Evolutionary conservation across 495 filamentous ascomycete genomes (phyloP), one percentile per base, ranked within the genome.

Genomic region (Penicillium flavigenum): DNA sequence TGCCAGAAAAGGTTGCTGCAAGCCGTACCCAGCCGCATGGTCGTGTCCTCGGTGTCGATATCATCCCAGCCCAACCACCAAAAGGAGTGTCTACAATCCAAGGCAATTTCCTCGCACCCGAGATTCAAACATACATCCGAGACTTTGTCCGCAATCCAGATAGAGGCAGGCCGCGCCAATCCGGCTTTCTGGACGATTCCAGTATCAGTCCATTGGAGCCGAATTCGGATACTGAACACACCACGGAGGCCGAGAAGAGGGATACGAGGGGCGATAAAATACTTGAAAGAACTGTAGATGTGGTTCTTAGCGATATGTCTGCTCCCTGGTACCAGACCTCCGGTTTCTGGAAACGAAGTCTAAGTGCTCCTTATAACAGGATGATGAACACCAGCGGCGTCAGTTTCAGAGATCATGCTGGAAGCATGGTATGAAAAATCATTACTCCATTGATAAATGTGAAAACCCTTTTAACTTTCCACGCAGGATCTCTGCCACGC

Each of bases 301-400:
- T 98, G 65, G 88, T 98, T 64, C 76, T 98, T 63, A 95, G 90
- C 81, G 94, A 98, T 86, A 98, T 98, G 94, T 98, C 84, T 77
- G 93, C 81, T 78, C 92, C 94, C 89, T 96, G 91, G 91, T 73
- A 80, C 61, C 87, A 89, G 78, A 85, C 82, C 32, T 81, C 82
- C 65, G 88, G 88, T 41, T 91, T 87, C 75, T 87, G 84, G 78
- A 86, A 87, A 76, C 89, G 82, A 74, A 94, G 86, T 77, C 80
- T 97, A 80, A 94, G 86, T 92, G 81, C 91, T 81, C 90, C 92
- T 49, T 92, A 92, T 83, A 70, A 70, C 78, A 98, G 94, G 94
- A 88, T 98, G 91, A 96, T 96, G 91, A 97, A 98, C 74, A 96
- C 92, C 48, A 96, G 89, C 72, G 94, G 94, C 39, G 86, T 91